phyloP scores from a whole-genome alignment of 441 rosid species.

The Eutrema salsugineum region DNA sequence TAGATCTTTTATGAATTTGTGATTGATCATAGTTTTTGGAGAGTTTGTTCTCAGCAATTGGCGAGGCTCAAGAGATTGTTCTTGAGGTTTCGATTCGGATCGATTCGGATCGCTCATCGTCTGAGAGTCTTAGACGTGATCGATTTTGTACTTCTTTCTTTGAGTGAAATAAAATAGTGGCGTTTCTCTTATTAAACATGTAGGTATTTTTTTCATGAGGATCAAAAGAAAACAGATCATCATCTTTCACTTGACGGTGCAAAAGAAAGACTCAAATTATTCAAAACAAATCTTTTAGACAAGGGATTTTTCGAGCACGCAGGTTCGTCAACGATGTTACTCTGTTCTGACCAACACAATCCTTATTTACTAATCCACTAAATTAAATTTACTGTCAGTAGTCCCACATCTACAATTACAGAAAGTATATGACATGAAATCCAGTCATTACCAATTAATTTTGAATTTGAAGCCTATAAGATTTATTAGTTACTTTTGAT shows the following conservation, averaged over 20 bases:
- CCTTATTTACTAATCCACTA: neutral
- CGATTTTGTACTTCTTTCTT: too few relatives aligned
- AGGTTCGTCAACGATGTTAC: slow-evolving; percentile 20
- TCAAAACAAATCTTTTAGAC: slow-evolving; percentile 42
- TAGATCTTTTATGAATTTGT: too few relatives aligned
- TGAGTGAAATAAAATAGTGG: too few relatives aligned
- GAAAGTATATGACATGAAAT: neutral
- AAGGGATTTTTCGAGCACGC: slow-evolving; percentile 41
- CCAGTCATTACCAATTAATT: neutral
- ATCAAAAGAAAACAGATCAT: slow-evolving; percentile 39
- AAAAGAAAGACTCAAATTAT: slow-evolving; percentile 37
- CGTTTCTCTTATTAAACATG: too few relatives aligned
- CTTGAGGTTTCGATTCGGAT: too few relatives aligned
- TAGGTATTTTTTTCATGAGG: slow-evolving; percentile 21
- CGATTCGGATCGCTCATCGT: too few relatives aligned
- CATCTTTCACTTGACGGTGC: slow-evolving; percentile 46
- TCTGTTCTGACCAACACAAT: neutral
- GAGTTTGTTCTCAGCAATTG: too few relatives aligned
- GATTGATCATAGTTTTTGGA: too few relatives aligned
- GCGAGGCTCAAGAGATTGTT: too few relatives aligned
- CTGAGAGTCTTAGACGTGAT: too few relatives aligned
- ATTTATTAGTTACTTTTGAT: slow-evolving; percentile 18
- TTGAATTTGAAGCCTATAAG: neutral
- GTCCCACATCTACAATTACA: neutral
- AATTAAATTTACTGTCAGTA: neutral